These are phyloP conservation scores for Nakazawaea laoshanensis DNA, from an alignment of 805 yeast species.

Conservation along the genomic window DNA sequence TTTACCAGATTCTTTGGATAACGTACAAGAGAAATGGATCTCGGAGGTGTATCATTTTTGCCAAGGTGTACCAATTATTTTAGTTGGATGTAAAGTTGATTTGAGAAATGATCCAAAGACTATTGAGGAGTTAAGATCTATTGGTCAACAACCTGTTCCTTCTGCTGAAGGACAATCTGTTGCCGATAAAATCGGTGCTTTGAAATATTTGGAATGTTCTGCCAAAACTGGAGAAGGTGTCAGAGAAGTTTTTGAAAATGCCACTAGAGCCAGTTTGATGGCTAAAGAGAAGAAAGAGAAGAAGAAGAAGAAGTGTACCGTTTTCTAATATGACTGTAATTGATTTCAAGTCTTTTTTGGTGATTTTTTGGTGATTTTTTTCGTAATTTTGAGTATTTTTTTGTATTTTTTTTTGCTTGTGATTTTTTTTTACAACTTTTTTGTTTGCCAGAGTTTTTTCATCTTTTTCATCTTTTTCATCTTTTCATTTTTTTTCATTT, in stretches of 20 bases:
- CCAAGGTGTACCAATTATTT: constrained; percentile 86
- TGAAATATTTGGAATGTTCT: constrained; percentile 83
- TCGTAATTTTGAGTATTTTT: too few species aligned
- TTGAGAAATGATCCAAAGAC: constrained; percentile 76
- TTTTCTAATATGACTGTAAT: constrained; percentile 40
- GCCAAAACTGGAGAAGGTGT: constrained; percentile 90
- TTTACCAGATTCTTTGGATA: constrained; percentile 85
- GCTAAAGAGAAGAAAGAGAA: constrained; percentile 48
- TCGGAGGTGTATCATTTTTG: constrained; percentile 91
- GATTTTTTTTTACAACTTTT: background rate
- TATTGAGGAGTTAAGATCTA: constrained; percentile 63
- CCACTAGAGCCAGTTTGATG: constrained; percentile 83
- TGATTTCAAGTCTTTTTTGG: background rate
- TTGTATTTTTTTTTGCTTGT: too few species aligned
- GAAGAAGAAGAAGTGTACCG: constrained; percentile 64
- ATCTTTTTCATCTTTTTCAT: background rate
- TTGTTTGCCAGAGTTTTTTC: background rate
- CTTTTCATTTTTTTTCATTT: too few species aligned
- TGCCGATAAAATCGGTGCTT: constrained; percentile 84
- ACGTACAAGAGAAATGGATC: constrained; percentile 94
- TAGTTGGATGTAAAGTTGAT: constrained; percentile 90
- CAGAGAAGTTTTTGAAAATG: constrained; percentile 86
- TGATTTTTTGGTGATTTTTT: background rate
- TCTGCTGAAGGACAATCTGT: constrained; percentile 78
- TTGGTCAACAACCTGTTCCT: constrained; percentile 75